Evolutionary conservation across 2,329 filamentous ascomycete genomes (phyloP).

Genomic region (Alternaria alternata): DNA sequence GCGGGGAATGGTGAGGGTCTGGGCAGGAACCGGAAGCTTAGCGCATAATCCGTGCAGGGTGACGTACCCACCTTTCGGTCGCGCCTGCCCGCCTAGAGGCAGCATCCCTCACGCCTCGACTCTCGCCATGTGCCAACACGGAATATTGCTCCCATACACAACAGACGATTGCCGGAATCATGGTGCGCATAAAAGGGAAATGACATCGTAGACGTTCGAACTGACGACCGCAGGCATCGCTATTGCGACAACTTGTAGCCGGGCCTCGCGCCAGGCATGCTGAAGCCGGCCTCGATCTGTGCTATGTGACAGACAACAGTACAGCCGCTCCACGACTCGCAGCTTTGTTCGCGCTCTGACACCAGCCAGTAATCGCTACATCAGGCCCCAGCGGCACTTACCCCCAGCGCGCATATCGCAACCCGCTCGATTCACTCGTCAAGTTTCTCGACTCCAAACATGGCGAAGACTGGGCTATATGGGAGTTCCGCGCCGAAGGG

Average conservation of each 20-base stretch:
- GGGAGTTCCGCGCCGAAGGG: slow-evolving; percentile 97
- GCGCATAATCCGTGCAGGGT: slow-evolving; percentile 6
- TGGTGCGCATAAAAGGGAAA: slow-evolving; percentile 7
- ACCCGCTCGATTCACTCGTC: slow-evolving; percentile 86
- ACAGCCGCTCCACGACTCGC: slow-evolving; percentile 45
- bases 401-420: slow-evolving; percentile 91
- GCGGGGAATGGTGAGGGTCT: neutral
- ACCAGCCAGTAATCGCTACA: slow-evolving; percentile 66
- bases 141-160: neutral
- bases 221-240: slow-evolving; percentile 43
- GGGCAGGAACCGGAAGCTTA: slow-evolving; percentile 12
- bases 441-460: slow-evolving; percentile 88
- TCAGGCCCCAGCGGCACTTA: slow-evolving; percentile 91
- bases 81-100: slow-evolving; percentile 10
- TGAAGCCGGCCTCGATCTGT: slow-evolving; percentile 90
- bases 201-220: neutral
- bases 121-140: slow-evolving; percentile 12
- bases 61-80: slow-evolving; percentile 18
- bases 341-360: slow-evolving; percentile 49
- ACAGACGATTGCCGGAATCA: slow-evolving; percentile 5
- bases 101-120: slow-evolving; percentile 5
- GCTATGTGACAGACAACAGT: slow-evolving; percentile 89
- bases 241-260: slow-evolving; percentile 91
- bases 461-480: slow-evolving; percentile 83
- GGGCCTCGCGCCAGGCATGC: slow-evolving; percentile 83